A percentile compares a stretch with the other conserved stretches of the same genome.
Evolutionary conservation across 2,329 filamentous ascomycete genomes (phyloP).

Genomic region (Tolypocladium cylindrosporum): DNA sequence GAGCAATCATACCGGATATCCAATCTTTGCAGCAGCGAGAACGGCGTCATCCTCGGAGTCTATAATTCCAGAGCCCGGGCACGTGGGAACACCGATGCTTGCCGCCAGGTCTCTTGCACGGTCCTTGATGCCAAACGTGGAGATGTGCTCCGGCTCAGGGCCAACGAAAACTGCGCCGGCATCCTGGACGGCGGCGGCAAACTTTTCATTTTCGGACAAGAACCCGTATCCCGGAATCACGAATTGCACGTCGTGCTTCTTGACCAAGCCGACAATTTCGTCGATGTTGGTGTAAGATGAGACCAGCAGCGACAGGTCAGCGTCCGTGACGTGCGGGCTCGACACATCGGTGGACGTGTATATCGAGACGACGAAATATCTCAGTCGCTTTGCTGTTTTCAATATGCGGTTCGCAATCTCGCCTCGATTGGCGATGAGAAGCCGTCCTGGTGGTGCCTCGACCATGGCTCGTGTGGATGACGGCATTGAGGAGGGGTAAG

Average conservation of each 20-base stretch:
- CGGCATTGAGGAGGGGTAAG: too few relatives aligned
- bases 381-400: conserved; percentile 38
- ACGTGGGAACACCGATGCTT: conserved; percentile 28
- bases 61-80: conserved; percentile 24
- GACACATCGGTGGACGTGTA: not conserved
- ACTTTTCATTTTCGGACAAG: conserved; percentile 27
- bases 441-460: not conserved
- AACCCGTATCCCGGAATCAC: conserved; percentile 30
- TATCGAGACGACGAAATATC: conserved; percentile 8
- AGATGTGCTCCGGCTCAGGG: conserved; percentile 39
- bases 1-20: conserved; percentile 26
- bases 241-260: conserved; percentile 35
- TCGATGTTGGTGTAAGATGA: conserved; percentile 6
- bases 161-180: conserved; percentile 48
- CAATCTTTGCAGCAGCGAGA: conserved; percentile 25
- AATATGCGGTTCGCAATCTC: conserved; percentile 14
- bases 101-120: conserved; percentile 42
- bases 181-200: conserved; percentile 38
- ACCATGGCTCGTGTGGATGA: not conserved
- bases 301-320: not conserved
- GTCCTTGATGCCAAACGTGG: conserved; percentile 40
- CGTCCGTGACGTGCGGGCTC: not conserved
- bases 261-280: conserved; percentile 21
- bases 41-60: conserved; percentile 38
- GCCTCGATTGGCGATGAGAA: conserved; percentile 13